Base-by-base conservation (phyloP, 2,329 filamentous ascomycete species). In the Sclerotinia glacialis region DNA sequence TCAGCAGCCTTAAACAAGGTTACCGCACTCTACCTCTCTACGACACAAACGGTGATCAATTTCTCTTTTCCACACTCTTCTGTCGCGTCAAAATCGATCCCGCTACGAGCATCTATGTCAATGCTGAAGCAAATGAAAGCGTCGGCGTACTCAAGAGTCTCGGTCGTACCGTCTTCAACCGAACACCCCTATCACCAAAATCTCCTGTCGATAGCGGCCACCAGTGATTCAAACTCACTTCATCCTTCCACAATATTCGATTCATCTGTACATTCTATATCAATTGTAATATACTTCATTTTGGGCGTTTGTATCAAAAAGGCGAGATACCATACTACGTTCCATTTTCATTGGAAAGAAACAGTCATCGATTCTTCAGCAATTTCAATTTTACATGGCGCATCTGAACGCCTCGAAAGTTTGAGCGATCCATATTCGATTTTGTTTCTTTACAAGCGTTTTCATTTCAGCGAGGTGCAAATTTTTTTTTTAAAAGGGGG, bases 1-100 rank as follows among this genome's bases (percentile, higher is more conserved):
- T 98, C 62, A 89, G 84, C 80, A 96, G 89, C 76, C 85, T 98
- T 52, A 92, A 94, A 76, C 89, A 95, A 78, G 95, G 95, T 37
- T 98, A 95, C 78, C 92, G 94, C 69, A 96, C 96, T 68, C 82
- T 98, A 64, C 95, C 94, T 14, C 83, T 99, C 21, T 90, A 92
- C 77, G 93, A 98, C 78, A 85, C 87, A 66, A 91, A 92, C 70
- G 95, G 93, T 68, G 93, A 97, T 73, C 92, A 93, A 73, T 98
- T 96, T 77, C 84, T 97, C 53, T 97, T 97, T 79, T 97, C 95
- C 2, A 96, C 93, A 14, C 82, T 99, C 21, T 97, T 98, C 78
- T 97, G 93, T 80, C 89, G 89, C 74, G 91, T 98, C 79, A 88
- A 88, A 72, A 90, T 86, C 40, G 82, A 85, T 49, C 80, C 83